A percentile compares a stretch with the other conserved stretches of the same genome.
phyloP scores from a whole-genome alignment of 768 basidiomycete genomes.

The Fomitopsis serialis region DNA sequence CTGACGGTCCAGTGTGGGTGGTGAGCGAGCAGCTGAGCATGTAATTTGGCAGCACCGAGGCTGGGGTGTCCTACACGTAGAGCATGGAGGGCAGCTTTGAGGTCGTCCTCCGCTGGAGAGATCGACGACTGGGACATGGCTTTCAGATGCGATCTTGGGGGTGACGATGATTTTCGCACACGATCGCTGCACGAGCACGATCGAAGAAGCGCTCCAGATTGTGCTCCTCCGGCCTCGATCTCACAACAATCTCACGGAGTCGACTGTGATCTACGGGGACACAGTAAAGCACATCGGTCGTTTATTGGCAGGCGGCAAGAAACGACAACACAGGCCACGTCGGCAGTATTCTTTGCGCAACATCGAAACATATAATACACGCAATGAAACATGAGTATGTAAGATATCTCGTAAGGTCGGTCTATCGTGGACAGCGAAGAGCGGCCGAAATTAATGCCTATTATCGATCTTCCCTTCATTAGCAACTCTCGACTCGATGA shows the following conservation, averaged over 20 bases:
- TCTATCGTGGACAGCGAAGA: slow-evolving; percentile 27
- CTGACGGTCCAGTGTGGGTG: slow-evolving; percentile 74
- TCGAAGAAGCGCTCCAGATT: not conserved
- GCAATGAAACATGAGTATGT: slow-evolving; percentile 26
- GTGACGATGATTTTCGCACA: not conserved
- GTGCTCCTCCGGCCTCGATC: too few species aligned
- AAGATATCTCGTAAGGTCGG: slow-evolving; percentile 62
- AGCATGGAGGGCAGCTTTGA: slow-evolving; percentile 47
- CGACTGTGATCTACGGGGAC: too few species aligned
- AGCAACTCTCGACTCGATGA: slow-evolving; percentile 47
- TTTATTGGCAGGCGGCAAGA: too few species aligned
- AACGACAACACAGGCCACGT: too few species aligned
- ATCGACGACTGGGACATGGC: not conserved
- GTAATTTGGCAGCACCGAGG: slow-evolving; percentile 70
- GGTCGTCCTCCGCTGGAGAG: slow-evolving; percentile 56
- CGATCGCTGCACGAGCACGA: not conserved
- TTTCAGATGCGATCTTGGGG: not conserved
- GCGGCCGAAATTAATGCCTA: slow-evolving; percentile 54
- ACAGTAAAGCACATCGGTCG: too few species aligned
- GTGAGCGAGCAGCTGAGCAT: slow-evolving; percentile 50
- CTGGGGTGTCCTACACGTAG: slow-evolving; percentile 55
- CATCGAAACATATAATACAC: not conserved
- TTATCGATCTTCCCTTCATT: slow-evolving; percentile 43
- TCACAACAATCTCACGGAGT: too few species aligned
- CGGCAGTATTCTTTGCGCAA: too few species aligned